Conservation (phyloP, 2,329 filamentous ascomycete species). For the Corinectria fuckeliana region DNA sequence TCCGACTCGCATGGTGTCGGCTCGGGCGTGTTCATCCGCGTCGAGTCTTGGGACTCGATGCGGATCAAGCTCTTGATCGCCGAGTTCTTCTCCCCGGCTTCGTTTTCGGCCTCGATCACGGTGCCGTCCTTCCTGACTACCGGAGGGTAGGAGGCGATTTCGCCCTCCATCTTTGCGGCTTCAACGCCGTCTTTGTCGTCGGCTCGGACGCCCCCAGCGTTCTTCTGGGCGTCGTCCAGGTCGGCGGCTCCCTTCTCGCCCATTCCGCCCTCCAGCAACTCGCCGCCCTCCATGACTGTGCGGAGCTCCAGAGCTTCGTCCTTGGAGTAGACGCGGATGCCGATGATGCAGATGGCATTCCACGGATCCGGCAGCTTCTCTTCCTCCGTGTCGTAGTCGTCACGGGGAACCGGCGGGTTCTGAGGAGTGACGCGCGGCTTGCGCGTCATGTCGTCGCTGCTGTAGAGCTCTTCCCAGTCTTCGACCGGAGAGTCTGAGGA, state of each 20-base stretch:
- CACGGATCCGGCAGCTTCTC: slow-evolving; percentile 63
- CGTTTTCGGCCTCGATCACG: slow-evolving; percentile 28
- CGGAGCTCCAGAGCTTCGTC: slow-evolving; percentile 61
- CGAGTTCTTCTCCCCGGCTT: slow-evolving; percentile 28
- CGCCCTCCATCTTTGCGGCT: slow-evolving; percentile 15
- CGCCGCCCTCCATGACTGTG: slow-evolving; percentile 62
- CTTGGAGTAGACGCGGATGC: slow-evolving; percentile 66
- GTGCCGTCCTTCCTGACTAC: slow-evolving; percentile 37
- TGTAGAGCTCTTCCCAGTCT: slow-evolving; percentile 66
- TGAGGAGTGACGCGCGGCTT: slow-evolving; percentile 53
- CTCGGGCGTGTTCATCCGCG: slow-evolving; percentile 40
- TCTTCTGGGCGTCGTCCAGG: slow-evolving; percentile 63
- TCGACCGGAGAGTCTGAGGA: slow-evolving; percentile 66
- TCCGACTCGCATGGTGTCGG: slow-evolving; percentile 41
- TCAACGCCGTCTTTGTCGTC: slow-evolving; percentile 20
- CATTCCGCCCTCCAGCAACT: slow-evolving; percentile 62
- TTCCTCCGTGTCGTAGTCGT: slow-evolving; percentile 61
- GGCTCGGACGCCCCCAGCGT: slow-evolving; percentile 56
- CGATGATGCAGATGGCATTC: slow-evolving; percentile 68
- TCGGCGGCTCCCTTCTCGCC: slow-evolving; percentile 62
- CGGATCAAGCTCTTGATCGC: slow-evolving; percentile 38
- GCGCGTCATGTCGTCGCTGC: slow-evolving; percentile 62
- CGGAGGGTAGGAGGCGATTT: slow-evolving; percentile 27
- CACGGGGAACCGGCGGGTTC: slow-evolving; percentile 41
- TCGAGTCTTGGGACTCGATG: slow-evolving; percentile 39